Conservation (phyloP, 257 asterid genomes). For the Scutellaria baicalensis region DNA sequence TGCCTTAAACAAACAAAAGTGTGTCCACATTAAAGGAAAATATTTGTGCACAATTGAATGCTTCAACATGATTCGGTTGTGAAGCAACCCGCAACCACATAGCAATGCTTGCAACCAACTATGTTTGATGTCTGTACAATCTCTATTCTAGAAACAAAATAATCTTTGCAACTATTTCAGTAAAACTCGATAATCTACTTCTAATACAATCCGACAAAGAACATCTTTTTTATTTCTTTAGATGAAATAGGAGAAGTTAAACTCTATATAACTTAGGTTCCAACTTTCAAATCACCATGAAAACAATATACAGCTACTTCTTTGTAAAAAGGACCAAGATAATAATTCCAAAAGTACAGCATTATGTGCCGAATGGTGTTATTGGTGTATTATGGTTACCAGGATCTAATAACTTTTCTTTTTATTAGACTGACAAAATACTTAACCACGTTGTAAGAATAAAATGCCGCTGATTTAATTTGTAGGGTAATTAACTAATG, state of each 20-base stretch:
- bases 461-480: background rate
- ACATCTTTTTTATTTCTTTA: background rate
- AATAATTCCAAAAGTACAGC: too few species aligned
- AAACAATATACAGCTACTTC: background rate
- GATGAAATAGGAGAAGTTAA: background rate
- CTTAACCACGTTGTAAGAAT: background rate
- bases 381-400: background rate
- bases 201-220: background rate
- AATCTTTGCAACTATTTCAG: background rate
- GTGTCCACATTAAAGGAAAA: background rate
- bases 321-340: too few species aligned
- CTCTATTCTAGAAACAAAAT: background rate
- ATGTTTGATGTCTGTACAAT: background rate
- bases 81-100: background rate
- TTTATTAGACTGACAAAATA: background rate
- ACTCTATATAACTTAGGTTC: background rate
- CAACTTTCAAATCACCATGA: background rate
- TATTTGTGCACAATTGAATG: background rate
- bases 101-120: background rate
- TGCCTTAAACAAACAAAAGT: background rate
- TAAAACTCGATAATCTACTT: background rate
- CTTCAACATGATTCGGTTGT: background rate
- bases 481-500: background rate
- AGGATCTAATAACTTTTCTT: background rate
- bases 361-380: too few species aligned